A percentile compares a stretch with the other conserved stretches of the same genome.
phyloP scores from a whole-genome alignment of 2,329 filamentous ascomycete genomes.

The Exophiala mesophila region DNA sequence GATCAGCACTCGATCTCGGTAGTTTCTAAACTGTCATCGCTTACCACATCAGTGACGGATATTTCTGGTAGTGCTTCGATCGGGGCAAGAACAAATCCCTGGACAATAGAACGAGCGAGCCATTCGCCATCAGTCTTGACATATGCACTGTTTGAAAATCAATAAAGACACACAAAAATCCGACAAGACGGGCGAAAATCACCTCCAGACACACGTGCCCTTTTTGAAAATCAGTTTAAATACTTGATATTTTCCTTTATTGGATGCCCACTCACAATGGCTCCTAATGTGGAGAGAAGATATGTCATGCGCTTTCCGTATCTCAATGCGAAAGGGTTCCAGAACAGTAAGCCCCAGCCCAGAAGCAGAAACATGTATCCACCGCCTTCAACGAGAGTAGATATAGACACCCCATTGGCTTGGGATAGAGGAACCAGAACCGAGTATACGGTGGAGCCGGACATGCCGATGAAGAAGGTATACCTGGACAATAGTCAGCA shows the following conservation, averaged over 20 bases:
- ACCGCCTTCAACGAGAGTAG: constrained; percentile 44
- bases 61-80: constrained; percentile 47
- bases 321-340: constrained; percentile 45
- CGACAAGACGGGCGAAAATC: neutral
- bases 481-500: constrained; percentile 29
- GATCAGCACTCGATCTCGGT: neutral
- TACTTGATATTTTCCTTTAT: neutral
- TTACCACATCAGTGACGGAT: constrained; percentile 42
- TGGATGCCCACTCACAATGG: constrained; percentile 28
- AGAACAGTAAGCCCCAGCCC: constrained; percentile 36
- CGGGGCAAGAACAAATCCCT: constrained; percentile 45
- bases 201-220: constrained; percentile 15
- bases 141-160: constrained; percentile 34
- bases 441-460: constrained; percentile 31
- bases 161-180: constrained; percentile 29
- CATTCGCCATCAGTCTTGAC: constrained; percentile 45
- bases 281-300: constrained; percentile 30
- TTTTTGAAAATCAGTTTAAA: constrained; percentile 2
- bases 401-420: constrained; percentile 39
- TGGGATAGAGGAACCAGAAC: constrained; percentile 36
- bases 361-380: constrained; percentile 43
- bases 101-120: constrained; percentile 45
- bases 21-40: constrained; percentile 10
- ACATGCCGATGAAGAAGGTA: constrained; percentile 32
- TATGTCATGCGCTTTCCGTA: constrained; percentile 35